phyloP scores from a whole-genome alignment of 2,329 filamentous ascomycete species.

The Apiospora hydei region DNA sequence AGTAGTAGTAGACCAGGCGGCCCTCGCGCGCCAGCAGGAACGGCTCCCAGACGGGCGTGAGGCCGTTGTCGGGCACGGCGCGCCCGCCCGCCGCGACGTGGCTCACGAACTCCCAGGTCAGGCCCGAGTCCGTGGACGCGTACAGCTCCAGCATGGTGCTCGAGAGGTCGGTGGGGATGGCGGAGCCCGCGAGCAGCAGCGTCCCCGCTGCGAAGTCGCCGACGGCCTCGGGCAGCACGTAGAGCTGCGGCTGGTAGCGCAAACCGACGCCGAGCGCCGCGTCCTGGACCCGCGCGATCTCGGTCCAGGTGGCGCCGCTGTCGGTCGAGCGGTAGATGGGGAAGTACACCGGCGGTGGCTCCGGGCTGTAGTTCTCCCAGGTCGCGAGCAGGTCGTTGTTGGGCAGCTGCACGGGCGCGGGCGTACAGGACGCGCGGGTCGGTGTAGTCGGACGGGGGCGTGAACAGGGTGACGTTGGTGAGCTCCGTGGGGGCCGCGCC shows the following conservation, averaged over 20 bases:
- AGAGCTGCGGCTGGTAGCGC: slow-evolving; percentile 74
- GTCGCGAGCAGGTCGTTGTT: slow-evolving; percentile 59
- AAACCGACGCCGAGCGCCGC: slow-evolving; percentile 69
- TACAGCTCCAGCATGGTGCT: slow-evolving; percentile 75
- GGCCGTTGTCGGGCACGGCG: slow-evolving; percentile 67
- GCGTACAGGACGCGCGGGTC: slow-evolving; percentile 53
- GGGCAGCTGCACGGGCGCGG: slow-evolving; percentile 50
- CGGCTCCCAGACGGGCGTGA: slow-evolving; percentile 77
- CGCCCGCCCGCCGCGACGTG: slow-evolving; percentile 70
- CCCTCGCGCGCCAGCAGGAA: slow-evolving; percentile 67
- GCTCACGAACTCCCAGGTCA: slow-evolving; percentile 72
- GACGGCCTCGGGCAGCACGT: slow-evolving; percentile 65
- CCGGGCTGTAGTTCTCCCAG: slow-evolving; percentile 64
- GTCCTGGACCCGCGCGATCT: slow-evolving; percentile 69
- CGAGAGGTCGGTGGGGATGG: slow-evolving; percentile 65
- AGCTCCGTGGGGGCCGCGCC: not conserved
- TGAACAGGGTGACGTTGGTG: slow-evolving; percentile 41
- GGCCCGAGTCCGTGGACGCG: slow-evolving; percentile 65
- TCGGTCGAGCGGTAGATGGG: slow-evolving; percentile 63
- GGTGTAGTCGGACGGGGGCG: slow-evolving; percentile 52
- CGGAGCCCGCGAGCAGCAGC: slow-evolving; percentile 67
- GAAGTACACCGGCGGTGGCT: slow-evolving; percentile 62
- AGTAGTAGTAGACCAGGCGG: slow-evolving; percentile 72
- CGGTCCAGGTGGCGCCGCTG: slow-evolving; percentile 65
- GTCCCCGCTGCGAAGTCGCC: slow-evolving; percentile 68